Conservation (phyloP, 805 yeast genomes). For the Candida arabinofermentans region DNA sequence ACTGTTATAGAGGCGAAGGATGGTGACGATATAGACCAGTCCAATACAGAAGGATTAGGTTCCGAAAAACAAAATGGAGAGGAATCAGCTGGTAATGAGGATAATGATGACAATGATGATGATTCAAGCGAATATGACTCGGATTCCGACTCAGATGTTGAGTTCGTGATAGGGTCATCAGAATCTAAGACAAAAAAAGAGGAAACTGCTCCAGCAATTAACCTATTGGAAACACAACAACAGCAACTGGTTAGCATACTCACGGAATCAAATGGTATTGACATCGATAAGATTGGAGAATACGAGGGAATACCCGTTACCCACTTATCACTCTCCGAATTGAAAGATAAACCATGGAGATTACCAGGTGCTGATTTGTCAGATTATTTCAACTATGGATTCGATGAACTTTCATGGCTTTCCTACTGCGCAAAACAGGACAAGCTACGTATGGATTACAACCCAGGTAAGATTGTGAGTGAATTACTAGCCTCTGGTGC, state of each 20-base stretch:
- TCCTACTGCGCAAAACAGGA: slow-evolving; percentile 89
- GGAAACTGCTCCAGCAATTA: slow-evolving; percentile 12
- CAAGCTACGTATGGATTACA: slow-evolving; percentile 70
- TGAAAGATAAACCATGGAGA: slow-evolving; percentile 97
- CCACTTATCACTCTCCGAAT: slow-evolving; percentile 68
- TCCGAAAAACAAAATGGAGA: slow-evolving; percentile 12
- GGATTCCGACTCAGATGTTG: slow-evolving; percentile 59
- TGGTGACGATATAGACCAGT: slow-evolving; percentile 21
- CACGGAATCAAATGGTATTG: slow-evolving; percentile 43
- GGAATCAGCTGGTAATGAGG: slow-evolving; percentile 3
- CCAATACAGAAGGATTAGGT: slow-evolving; percentile 22
- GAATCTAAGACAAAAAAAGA: slow-evolving; percentile 26
- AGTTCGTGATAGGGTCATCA: slow-evolving; percentile 64
- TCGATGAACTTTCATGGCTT: slow-evolving; percentile 94
- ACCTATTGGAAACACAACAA: slow-evolving; percentile 18
- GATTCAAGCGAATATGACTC: slow-evolving; percentile 39
- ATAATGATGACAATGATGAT: slow-evolving; percentile 14
- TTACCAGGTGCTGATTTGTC: slow-evolving; percentile 93
- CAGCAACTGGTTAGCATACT: slow-evolving; percentile 29
- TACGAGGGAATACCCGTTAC: slow-evolving; percentile 81
- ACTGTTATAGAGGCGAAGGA: slow-evolving; percentile 20
- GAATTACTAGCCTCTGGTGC: slow-evolving; percentile 43
- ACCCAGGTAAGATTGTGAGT: slow-evolving; percentile 75
- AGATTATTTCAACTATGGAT: slow-evolving; percentile 95
- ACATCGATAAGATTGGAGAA: slow-evolving; percentile 69